These are phyloP conservation scores for Globisporangium emineosum DNA, from an alignment of 352 stramenopile genomes.

Conservation along the genomic window DNA sequence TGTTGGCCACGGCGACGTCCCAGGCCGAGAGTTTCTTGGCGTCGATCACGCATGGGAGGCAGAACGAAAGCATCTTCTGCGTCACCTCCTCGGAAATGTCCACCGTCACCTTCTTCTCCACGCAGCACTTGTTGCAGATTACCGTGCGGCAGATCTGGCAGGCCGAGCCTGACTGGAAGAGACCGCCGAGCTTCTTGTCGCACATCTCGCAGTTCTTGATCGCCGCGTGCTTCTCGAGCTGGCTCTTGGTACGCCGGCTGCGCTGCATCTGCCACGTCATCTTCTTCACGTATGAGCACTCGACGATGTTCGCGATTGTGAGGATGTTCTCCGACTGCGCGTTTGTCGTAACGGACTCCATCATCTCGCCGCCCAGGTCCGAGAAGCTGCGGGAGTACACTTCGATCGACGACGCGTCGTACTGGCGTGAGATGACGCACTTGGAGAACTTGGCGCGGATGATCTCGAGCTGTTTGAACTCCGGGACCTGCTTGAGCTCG, in stretches of 20 bases:
- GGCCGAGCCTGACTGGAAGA: conserved; percentile 27
- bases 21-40: conserved; percentile 37
- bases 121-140: conserved; percentile 46
- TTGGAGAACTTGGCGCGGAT: conserved; percentile 44
- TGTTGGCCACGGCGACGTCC: conserved; percentile 29
- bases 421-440: conserved; percentile 49
- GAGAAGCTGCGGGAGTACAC: conserved; percentile 45
- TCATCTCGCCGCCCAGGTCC: conserved; percentile 37
- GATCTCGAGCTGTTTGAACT: conserved; percentile 27
- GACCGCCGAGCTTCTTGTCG: conserved; percentile 30
- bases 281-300: conserved; percentile 56
- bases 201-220: conserved; percentile 26
- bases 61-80: conserved; percentile 40
- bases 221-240: conserved; percentile 9
- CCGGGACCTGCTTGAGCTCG: conserved; percentile 13
- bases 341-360: conserved; percentile 25
- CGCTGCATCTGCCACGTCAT: conserved; percentile 34
- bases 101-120: conserved; percentile 46
- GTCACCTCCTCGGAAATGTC: conserved; percentile 29
- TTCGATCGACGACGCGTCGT: conserved; percentile 33
- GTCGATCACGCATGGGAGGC: conserved; percentile 40
- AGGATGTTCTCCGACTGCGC: conserved; percentile 24
- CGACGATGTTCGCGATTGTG: conserved; percentile 28
- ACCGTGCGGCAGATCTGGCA: conserved; percentile 41
- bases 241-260: conserved; percentile 15